Conservation (phyloP, 305 asterid genomes). For the Solanum hybrid region DNA sequence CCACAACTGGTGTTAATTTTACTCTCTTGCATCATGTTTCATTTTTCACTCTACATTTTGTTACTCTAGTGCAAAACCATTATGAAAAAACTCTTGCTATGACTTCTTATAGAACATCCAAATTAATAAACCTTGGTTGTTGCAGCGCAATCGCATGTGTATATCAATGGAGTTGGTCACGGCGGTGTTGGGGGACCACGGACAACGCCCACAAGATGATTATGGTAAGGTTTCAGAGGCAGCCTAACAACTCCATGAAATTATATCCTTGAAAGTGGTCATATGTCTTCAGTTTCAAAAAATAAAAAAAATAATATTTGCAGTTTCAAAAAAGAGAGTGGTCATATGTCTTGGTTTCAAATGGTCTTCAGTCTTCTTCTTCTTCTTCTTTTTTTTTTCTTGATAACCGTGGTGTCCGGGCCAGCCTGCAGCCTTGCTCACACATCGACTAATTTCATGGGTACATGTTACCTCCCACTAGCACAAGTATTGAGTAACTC, state of each 20-base stretch:
- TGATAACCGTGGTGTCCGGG: neutral
- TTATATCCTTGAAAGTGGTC: neutral
- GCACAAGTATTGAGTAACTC: neutral
- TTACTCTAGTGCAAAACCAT: neutral
- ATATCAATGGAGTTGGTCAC: conserved; percentile 97
- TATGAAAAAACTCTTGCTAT: neutral
- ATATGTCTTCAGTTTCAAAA: neutral
- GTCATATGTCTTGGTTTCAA: neutral
- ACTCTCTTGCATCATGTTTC: neutral
- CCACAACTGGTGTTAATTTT: neutral
- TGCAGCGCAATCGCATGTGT: conserved; percentile 67
- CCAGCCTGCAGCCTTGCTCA: neutral
- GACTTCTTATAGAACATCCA: neutral
- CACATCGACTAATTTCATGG: neutral
- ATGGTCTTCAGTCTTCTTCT: neutral
- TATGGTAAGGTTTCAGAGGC: conserved; percentile 55
- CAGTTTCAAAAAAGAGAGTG: neutral
- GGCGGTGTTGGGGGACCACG: conserved; percentile 96
- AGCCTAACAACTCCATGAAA: neutral
- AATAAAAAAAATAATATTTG: neutral
- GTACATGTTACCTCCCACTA: neutral
- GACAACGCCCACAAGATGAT: conserved; percentile 91
- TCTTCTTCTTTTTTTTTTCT: neutral
- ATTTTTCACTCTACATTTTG: neutral
- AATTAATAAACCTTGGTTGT: neutral